phyloP scores from a whole-genome alignment of 2,329 filamentous ascomycete genomes.

The Talaromyces amestolkiae region DNA sequence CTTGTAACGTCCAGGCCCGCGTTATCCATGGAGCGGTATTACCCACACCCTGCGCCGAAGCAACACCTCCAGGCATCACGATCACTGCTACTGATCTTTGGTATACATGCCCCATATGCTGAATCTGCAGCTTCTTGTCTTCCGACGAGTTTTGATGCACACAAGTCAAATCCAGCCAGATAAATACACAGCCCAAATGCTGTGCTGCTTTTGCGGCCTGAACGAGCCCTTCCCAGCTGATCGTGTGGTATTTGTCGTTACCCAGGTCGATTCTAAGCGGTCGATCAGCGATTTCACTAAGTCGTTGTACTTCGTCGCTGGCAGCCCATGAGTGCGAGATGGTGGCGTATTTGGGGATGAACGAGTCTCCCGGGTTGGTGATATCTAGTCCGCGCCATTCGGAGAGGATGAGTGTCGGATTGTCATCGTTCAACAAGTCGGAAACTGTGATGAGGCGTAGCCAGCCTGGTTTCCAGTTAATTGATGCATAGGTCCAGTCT shows the following conservation, averaged over 20 bases:
- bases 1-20: constrained; percentile 15
- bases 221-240: constrained; percentile 12
- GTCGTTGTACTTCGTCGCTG: constrained; percentile 9
- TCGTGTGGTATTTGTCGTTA: background rate
- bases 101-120: constrained; percentile 13
- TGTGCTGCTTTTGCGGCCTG: constrained; percentile 10
- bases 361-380: background rate
- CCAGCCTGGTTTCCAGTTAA: background rate
- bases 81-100: constrained; percentile 3
- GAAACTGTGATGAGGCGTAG: constrained; percentile 9
- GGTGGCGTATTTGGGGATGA: constrained; percentile 13
- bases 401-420: constrained; percentile 5
- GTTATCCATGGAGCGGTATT: constrained; percentile 12
- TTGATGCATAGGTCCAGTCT: constrained; percentile 6
- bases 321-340: constrained; percentile 11
- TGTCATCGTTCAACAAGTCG: background rate
- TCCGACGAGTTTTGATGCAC: constrained; percentile 8
- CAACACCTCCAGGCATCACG: constrained; percentile 14
- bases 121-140: constrained; percentile 13
- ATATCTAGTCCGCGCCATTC: constrained; percentile 12
- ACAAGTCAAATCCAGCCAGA: constrained; percentile 12
- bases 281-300: constrained; percentile 1
- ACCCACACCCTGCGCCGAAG: background rate
- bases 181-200: background rate
- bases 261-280: constrained; percentile 5